phyloP scores from a whole-genome alignment of 768 basidiomycete genomes.

The Mycena vulgaris region DNA sequence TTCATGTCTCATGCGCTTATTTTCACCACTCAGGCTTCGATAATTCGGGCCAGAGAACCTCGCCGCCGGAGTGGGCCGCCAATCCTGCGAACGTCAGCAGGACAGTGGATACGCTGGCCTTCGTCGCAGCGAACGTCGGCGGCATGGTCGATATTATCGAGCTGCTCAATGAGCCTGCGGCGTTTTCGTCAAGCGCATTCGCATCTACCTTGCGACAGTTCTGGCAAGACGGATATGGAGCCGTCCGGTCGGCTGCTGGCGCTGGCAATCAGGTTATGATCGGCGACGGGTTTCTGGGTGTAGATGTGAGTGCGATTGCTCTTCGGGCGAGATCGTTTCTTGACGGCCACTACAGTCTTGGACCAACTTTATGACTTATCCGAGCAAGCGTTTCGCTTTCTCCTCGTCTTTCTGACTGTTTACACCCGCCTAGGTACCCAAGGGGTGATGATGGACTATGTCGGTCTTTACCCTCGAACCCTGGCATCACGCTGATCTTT shows the following conservation, averaged over 20 bases:
- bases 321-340: conserved; percentile 10
- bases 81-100: conserved; percentile 57
- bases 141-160: conserved; percentile 76
- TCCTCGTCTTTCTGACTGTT: not conserved
- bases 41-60: conserved; percentile 79
- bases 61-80: conserved; percentile 69
- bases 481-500: conserved; percentile 4
- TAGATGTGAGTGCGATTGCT: conserved; percentile 54
- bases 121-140: conserved; percentile 66
- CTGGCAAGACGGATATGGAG: conserved; percentile 73
- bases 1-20: conserved; percentile 8
- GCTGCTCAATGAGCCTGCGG: conserved; percentile 79
- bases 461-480: conserved; percentile 47
- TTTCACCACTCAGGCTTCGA: conserved; percentile 67
- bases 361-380: conserved; percentile 70
- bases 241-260: conserved; percentile 67
- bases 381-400: conserved; percentile 39
- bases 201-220: conserved; percentile 64
- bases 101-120: not conserved
- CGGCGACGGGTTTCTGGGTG: conserved; percentile 79
- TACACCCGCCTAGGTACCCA: conserved; percentile 49
- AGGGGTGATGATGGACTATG: conserved; percentile 78
- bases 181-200: conserved; percentile 62
- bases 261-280: conserved; percentile 74
- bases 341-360: conserved; percentile 60